Evolutionary conservation across 805 yeast genomes (phyloP), one percentile per base, ranked within the genome.

Genomic region (Priceomyces haplophilus): DNA sequence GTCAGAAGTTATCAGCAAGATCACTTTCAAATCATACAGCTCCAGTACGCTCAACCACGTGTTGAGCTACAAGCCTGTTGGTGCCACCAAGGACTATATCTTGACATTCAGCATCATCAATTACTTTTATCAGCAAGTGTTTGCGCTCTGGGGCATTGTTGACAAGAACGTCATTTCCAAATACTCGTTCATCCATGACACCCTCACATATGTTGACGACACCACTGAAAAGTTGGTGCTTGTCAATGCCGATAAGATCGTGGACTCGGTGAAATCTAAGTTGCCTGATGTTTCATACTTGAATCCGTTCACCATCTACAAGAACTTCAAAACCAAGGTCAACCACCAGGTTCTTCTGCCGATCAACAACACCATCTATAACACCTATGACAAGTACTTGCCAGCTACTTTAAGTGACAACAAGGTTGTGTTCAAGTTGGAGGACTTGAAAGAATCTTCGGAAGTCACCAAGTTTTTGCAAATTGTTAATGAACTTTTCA

Each of bases 1-100:
- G 39, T 36, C 39, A 13, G 39, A 37, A 19, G 39, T 40, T 23
- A 29, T 42, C 21, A 37, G 46, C 12, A 45, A 50, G 40, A 24
- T 38, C 15, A 46, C 43, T 18, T 20, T 30, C 15, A 52, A 45
- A 43, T 49, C 56, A 32, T 64, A 64, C 48, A 46, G 59, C 23
- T 67, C 73, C 36, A 56, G 62, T 48, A 51, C 72, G 12, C 35
- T 64, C 25, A 47, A 50, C 29, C 74, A 70, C 51, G 42, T 70
- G 37, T 48, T 51, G 31, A 52, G 63, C 3, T 70, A 69, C 53
- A 43, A 62, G 7, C 40, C 55, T n/a, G 62, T 69, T 30, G 45
- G 58, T 35, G 41, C 52, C 13, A 34, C 56, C 10, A 45, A 47
- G 24, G 46, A 49, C 20, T 63, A 44, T 41, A 46, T 59, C 31